Conservation (phyloP, 2,329 filamentous ascomycete species). For the Gnomoniopsis smithogilvyi region DNA sequence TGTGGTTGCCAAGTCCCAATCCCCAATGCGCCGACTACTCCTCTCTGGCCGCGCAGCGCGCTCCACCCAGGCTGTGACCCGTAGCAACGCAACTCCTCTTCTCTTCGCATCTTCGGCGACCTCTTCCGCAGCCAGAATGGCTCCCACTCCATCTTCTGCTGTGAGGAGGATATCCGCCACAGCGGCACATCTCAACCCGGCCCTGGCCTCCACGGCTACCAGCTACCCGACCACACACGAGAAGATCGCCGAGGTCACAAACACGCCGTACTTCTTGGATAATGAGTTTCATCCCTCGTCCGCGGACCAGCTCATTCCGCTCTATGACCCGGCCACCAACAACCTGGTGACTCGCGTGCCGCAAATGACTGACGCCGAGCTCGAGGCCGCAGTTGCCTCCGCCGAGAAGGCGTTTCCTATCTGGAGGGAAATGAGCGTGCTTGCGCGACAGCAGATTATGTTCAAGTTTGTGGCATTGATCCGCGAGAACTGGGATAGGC, state of each 20-base stretch:
- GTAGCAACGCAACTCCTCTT: constrained; percentile 17
- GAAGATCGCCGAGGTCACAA: constrained; percentile 61
- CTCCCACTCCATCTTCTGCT: constrained; percentile 31
- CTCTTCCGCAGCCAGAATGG: constrained; percentile 21
- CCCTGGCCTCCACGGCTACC: constrained; percentile 52
- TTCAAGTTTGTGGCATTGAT: constrained; percentile 81
- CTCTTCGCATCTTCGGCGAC: constrained; percentile 21
- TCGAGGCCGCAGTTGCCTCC: constrained; percentile 71
- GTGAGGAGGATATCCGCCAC: constrained; percentile 56
- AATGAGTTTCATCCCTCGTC: constrained; percentile 71
- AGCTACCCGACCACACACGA: constrained; percentile 71
- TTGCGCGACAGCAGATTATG: constrained; percentile 79
- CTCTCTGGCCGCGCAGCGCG: constrained; percentile 32
- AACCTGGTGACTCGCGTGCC: constrained; percentile 81
- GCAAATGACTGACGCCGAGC: constrained; percentile 75
- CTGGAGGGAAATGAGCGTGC: constrained; percentile 70
- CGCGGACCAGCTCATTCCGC: constrained; percentile 71
- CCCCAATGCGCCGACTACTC: constrained; percentile 44
- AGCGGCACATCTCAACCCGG: constrained; percentile 50
- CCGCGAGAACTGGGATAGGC: constrained; percentile 78
- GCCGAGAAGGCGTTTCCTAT: constrained; percentile 71
- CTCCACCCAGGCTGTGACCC: constrained; percentile 25
- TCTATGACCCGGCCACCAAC: constrained; percentile 82
- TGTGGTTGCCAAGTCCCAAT: background rate
- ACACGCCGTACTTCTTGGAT: constrained; percentile 80